Evolutionary conservation across 805 yeast genomes (phyloP).

Genomic region (Pichia pseudocactophila): DNA sequence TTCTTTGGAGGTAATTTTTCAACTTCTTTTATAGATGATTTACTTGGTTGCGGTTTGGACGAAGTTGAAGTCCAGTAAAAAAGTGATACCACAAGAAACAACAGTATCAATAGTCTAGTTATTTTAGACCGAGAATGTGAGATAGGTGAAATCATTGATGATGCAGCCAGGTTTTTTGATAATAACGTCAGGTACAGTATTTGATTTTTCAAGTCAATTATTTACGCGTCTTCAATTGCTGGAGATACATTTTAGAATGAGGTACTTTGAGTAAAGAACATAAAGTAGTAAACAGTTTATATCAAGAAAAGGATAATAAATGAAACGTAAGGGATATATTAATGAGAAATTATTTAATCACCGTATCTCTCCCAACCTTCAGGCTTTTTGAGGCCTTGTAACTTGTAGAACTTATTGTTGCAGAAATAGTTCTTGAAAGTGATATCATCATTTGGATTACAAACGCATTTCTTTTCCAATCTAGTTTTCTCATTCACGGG

Average conservation of each 20-base stretch:
- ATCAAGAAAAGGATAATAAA: background rate
- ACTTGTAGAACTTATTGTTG: slow-evolving; percentile 51
- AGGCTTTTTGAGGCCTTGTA: slow-evolving; percentile 51
- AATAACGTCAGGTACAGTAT: too few species aligned
- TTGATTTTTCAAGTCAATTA: too few species aligned
- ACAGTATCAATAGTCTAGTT: background rate
- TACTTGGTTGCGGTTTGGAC: background rate
- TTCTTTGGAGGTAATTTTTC: background rate
- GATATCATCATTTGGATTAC: slow-evolving; percentile 66
- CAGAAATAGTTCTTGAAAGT: slow-evolving; percentile 73
- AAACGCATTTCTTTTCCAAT: slow-evolving; percentile 54
- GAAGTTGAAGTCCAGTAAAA: background rate
- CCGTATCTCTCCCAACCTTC: slow-evolving; percentile 60
- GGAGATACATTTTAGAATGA: too few species aligned
- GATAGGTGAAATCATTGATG: too few species aligned
- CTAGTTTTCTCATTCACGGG: slow-evolving; percentile 61
- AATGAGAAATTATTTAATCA: slow-evolving; percentile 22
- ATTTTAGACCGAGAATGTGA: background rate
- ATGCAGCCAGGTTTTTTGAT: too few species aligned
- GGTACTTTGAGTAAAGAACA: background rate
- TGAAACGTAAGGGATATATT: too few species aligned
- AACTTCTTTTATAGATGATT: background rate
- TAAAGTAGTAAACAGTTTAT: background rate
- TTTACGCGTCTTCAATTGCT: too few species aligned
- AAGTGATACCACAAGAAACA: background rate